Evolutionary conservation across 1,284 basidiomycete genomes (phyloP).

Genomic region (Ceratobasidium sp.): DNA sequence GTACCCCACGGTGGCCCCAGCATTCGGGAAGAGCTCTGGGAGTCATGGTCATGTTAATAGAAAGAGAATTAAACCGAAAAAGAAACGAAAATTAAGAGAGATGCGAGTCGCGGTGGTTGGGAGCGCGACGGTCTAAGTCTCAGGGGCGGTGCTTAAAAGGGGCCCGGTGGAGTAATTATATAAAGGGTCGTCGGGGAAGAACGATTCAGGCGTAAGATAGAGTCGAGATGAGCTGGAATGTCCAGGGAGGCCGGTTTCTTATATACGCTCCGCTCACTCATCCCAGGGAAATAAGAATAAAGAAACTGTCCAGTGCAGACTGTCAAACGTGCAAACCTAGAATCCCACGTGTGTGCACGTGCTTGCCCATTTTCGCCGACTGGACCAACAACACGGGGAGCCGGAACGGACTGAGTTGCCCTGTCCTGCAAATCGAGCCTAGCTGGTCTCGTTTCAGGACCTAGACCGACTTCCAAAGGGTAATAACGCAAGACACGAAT

Average conservation of each 20-base stretch:
- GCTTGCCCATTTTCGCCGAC: not conserved
- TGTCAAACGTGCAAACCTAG: conserved; percentile 32
- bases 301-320: not conserved
- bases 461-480: not conserved
- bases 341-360: conserved; percentile 13
- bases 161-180: conserved; percentile 14
- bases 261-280: not conserved
- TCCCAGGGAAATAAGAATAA: not conserved
- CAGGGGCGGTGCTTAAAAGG: conserved; percentile 49
- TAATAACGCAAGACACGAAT: conserved; percentile 16
- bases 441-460: not conserved
- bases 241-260: not conserved
- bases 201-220: not conserved
- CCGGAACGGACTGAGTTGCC: not conserved
- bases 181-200: not conserved
- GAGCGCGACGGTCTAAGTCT: not conserved
- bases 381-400: not conserved
- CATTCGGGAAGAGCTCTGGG: conserved; percentile 61
- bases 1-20: conserved; percentile 93
- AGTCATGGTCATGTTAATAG: not conserved
- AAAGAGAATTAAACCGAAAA: not conserved
- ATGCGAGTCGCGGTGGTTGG: not conserved
- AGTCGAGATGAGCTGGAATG: not conserved
- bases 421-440: not conserved
- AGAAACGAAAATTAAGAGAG: not conserved